phyloP scores from a whole-genome alignment of 208 protist genomes.

The Porcisia hertigi region DNA sequence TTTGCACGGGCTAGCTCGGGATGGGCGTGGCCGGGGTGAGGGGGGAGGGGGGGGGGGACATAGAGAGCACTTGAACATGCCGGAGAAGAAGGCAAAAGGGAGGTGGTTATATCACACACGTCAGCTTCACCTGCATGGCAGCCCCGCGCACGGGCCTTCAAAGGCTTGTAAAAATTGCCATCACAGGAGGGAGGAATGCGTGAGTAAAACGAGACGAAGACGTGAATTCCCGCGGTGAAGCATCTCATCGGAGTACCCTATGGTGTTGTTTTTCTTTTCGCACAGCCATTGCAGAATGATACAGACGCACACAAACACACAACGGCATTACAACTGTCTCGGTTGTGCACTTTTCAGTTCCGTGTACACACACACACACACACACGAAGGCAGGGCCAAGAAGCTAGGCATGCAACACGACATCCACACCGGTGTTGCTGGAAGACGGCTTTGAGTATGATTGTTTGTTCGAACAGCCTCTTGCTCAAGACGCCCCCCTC shows the following conservation, averaged over 20 bases:
- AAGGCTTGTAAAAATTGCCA: too few relatives aligned
- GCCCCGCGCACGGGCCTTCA: not conserved
- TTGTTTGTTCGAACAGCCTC: not conserved
- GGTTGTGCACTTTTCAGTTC: not conserved
- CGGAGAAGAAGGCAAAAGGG: too few relatives aligned
- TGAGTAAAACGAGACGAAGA: not conserved
- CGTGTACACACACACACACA: too few relatives aligned
- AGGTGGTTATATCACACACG: not conserved
- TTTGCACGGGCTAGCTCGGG: too few relatives aligned
- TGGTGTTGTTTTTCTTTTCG: too few relatives aligned
- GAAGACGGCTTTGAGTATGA: not conserved
- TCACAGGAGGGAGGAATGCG: not conserved
- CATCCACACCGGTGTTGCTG: not conserved
- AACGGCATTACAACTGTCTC: not conserved
- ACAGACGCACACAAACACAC: not conserved
- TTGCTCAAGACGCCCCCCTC: too few relatives aligned
- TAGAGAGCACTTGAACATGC: too few relatives aligned
- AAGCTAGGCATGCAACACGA: not conserved
- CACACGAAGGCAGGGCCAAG: not conserved
- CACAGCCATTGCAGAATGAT: too few relatives aligned
- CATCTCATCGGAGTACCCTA: too few relatives aligned
- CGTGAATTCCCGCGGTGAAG: too few relatives aligned
- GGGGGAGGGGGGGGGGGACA: too few relatives aligned
- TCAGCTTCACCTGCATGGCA: not conserved
- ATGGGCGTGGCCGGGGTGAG: too few relatives aligned